Evolutionary conservation across 768 basidiomycete species (phyloP).

Genomic region (Boletus rufocinnamomeus): DNA sequence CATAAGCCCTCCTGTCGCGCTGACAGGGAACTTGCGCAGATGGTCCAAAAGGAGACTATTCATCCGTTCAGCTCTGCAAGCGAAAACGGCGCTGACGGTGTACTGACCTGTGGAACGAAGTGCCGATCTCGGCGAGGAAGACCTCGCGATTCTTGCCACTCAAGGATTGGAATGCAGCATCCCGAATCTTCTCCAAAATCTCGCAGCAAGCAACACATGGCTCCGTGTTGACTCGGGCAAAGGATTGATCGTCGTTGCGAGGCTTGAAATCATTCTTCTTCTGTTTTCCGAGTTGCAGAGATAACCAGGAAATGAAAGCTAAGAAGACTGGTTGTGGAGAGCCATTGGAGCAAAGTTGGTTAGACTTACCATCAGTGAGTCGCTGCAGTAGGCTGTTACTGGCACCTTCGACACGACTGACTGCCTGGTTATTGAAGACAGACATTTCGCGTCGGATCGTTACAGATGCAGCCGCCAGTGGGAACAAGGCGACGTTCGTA

Average conservation of each 20-base stretch:
- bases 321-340: neutral
- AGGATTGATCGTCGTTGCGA: slow-evolving; percentile 92
- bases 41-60: slow-evolving; percentile 88
- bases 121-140: slow-evolving; percentile 91
- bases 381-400: slow-evolving; percentile 80
- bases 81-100: neutral
- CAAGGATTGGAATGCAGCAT: slow-evolving; percentile 70
- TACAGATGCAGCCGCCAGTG: slow-evolving; percentile 81
- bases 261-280: slow-evolving; percentile 98
- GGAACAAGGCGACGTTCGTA: slow-evolving; percentile 85
- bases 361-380: slow-evolving; percentile 71
- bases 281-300: slow-evolving; percentile 80
- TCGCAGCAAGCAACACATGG: slow-evolving; percentile 89
- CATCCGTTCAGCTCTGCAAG: slow-evolving; percentile 13
- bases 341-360: neutral
- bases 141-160: slow-evolving; percentile 92
- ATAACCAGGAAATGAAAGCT: slow-evolving; percentile 79
- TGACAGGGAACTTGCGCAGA: slow-evolving; percentile 94
- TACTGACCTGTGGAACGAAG: slow-evolving; percentile 84
- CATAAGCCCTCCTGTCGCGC: slow-evolving; percentile 95
- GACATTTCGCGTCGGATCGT: slow-evolving; percentile 91
- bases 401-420: slow-evolving; percentile 82
- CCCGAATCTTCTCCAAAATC: slow-evolving; percentile 76
- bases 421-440: slow-evolving; percentile 85
- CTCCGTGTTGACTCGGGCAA: slow-evolving; percentile 92